Conservation (phyloP, 805 yeast genomes). For the Lachancea kluyveri region DNA sequence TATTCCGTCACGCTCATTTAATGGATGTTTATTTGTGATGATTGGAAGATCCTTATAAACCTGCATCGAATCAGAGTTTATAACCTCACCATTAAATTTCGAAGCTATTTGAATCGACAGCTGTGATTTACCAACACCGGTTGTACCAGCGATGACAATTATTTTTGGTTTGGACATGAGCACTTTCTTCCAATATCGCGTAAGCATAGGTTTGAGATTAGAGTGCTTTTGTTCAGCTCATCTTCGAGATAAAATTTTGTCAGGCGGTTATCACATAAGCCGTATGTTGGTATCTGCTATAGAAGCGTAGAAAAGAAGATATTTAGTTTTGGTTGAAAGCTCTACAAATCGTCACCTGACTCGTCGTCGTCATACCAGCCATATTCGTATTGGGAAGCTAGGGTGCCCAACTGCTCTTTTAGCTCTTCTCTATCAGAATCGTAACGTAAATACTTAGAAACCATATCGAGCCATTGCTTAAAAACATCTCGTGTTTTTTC, state of each 20-base stretch:
- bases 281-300: no score
- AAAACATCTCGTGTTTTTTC: conserved; percentile 26
- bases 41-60: conserved; percentile 68
- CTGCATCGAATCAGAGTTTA: conserved; percentile 97
- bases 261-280: no score
- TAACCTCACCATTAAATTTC: conserved; percentile 75
- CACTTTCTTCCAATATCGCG: not conserved
- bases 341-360: conserved; percentile 33
- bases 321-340: no score
- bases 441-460: conserved; percentile 26
- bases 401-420: conserved; percentile 40
- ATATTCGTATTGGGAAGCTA: conserved; percentile 42
- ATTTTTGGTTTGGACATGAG: conserved; percentile 29
- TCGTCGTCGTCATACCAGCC: conserved; percentile 47
- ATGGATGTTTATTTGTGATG: conserved; percentile 90
- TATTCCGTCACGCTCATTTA: conserved; percentile 64
- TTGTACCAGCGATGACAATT: conserved; percentile 79
- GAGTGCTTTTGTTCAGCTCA: no score
- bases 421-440: conserved; percentile 49
- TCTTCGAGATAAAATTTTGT: no score
- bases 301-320: no score
- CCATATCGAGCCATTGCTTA: conserved; percentile 27
- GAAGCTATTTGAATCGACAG: conserved; percentile 61
- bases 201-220: no score
- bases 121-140: conserved; percentile 95